Conservation (phyloP, 73 alveolate species). For the Chromera velia region DNA sequence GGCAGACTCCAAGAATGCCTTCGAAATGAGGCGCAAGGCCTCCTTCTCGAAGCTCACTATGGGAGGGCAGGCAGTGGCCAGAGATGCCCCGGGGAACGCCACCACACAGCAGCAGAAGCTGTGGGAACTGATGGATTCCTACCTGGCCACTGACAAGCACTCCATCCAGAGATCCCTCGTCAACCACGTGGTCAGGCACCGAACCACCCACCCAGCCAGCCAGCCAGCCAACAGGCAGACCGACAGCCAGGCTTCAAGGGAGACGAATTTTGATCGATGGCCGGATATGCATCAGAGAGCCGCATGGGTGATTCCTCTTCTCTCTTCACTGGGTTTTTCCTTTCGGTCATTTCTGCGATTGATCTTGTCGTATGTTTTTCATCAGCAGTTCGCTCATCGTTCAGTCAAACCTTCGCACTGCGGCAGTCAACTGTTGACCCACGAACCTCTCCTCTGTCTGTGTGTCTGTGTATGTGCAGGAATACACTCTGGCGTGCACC, state of each 20-base stretch:
- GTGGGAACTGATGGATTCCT: conserved; percentile 70
- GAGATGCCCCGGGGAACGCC: conserved; percentile 7
- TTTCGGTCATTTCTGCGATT: too few relatives aligned
- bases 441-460: neutral
- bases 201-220: too few relatives aligned
- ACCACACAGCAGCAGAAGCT: conserved; percentile 50
- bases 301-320: too few relatives aligned
- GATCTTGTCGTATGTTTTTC: too few relatives aligned
- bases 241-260: too few relatives aligned
- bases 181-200: conserved; percentile 51
- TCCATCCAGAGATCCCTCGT: conserved; percentile 62
- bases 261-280: too few relatives aligned
- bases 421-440: neutral
- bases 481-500: conserved; percentile 79
- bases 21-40: conserved; percentile 46
- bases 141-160: conserved; percentile 49
- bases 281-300: too few relatives aligned
- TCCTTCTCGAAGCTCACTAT: conserved; percentile 24
- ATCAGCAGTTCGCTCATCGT: too few relatives aligned
- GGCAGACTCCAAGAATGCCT: too few relatives aligned
- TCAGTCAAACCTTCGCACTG: too few relatives aligned
- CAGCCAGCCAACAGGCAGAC: too few relatives aligned
- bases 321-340: too few relatives aligned
- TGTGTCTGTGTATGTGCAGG: conserved; percentile 43
- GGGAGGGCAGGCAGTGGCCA: conserved; percentile 18